phyloP scores from a whole-genome alignment of 192 early-diverging fungal species.

The Coemansia sp. region DNA sequence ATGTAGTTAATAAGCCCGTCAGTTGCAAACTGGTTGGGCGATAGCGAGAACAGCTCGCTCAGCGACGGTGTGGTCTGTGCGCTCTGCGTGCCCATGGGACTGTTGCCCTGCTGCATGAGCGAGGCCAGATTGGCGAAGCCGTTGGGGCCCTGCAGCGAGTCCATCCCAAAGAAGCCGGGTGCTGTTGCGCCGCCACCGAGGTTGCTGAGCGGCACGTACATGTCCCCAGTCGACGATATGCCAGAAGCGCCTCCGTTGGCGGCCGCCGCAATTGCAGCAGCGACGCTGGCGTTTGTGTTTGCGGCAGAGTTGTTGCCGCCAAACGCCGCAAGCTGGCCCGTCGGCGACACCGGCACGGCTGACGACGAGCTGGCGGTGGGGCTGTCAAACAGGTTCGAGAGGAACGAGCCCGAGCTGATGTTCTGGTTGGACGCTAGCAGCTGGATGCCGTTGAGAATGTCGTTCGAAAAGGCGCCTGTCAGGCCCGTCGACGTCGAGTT shows the following conservation, averaged over 20 bases:
- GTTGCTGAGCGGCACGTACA: conserved; percentile 37
- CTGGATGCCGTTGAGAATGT: conserved; percentile 36
- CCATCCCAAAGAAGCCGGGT: conserved; percentile 14
- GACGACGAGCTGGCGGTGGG: not conserved
- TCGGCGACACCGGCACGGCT: conserved; percentile 10
- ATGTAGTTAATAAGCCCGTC: conserved; percentile 29
- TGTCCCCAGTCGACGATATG: conserved; percentile 25
- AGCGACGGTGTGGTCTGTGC: conserved; percentile 30
- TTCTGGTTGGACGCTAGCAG: conserved; percentile 45
- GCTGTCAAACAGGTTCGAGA: conserved; percentile 25
- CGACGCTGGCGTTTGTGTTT: not conserved
- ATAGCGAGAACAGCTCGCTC: conserved; percentile 36
- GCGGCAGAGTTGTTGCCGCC: not conserved
- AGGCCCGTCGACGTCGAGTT: conserved; percentile 7
- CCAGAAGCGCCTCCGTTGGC: conserved; percentile 8
- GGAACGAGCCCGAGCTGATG: conserved; percentile 44
- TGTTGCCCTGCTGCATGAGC: conserved; percentile 17
- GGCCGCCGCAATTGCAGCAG: conserved; percentile 1
- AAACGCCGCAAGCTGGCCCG: not conserved
- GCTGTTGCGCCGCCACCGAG: not conserved
- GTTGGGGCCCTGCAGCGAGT: conserved; percentile 25
- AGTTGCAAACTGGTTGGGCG: conserved; percentile 12
- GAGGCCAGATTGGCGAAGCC: conserved; percentile 24
- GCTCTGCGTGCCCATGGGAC: not conserved
- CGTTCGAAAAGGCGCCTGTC: conserved; percentile 16